A percentile compares a stretch with the other conserved stretches of the same genome.
phyloP scores from a whole-genome alignment of 1,284 basidiomycete genomes.

The Heterobasidion irregulare region DNA sequence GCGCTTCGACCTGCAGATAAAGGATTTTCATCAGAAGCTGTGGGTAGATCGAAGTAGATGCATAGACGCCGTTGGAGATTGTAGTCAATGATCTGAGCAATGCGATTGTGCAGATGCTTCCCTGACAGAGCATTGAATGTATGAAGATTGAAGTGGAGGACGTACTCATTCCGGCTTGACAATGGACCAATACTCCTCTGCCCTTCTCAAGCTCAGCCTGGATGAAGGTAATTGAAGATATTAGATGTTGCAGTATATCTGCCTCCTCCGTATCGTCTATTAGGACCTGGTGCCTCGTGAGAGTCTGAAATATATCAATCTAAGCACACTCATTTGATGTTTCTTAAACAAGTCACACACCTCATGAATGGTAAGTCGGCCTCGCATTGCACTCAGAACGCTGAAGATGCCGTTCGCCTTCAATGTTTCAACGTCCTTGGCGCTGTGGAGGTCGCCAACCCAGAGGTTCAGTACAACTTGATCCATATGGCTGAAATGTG shows the following conservation, averaged over 20 bases:
- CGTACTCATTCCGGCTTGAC: constrained; percentile 81
- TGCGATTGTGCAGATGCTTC: too few species aligned
- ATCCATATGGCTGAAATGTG: constrained; percentile 31
- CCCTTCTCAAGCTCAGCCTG: constrained; percentile 66
- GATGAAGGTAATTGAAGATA: constrained; percentile 76
- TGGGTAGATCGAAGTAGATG: too few species aligned
- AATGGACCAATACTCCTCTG: constrained; percentile 77
- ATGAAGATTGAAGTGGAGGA: constrained; percentile 12
- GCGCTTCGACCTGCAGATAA: constrained; percentile 59
- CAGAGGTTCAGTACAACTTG: constrained; percentile 56
- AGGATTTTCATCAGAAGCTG: background rate
- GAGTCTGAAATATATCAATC: constrained; percentile 36
- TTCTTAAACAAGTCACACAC: constrained; percentile 25
- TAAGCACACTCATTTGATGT: background rate
- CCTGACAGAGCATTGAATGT: too few species aligned
- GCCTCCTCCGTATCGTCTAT: constrained; percentile 63
- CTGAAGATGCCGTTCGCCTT: constrained; percentile 59
- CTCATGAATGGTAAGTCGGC: constrained; percentile 54
- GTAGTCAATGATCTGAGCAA: background rate
- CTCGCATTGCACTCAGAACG: constrained; percentile 65
- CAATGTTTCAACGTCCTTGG: constrained; percentile 43
- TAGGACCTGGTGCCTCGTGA: constrained; percentile 61
- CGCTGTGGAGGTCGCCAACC: constrained; percentile 56
- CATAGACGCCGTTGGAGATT: too few species aligned
- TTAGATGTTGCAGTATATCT: constrained; percentile 71